Base-by-base conservation (phyloP, 352 stramenopile genomes). In the Phytophthora pisi region DNA sequence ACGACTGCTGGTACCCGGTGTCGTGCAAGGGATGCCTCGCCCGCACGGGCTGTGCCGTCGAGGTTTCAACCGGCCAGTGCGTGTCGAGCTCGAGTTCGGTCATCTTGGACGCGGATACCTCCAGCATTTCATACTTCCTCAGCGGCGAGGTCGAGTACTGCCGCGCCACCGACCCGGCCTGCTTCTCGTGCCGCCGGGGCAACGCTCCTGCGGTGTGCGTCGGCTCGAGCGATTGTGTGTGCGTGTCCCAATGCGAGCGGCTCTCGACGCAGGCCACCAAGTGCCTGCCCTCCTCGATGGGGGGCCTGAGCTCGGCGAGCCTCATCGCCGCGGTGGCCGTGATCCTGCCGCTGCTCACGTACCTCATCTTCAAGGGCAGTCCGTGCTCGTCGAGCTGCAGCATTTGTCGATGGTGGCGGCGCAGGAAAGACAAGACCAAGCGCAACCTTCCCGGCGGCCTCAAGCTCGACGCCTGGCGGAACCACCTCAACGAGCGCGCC, bases 381-480 rank as follows among this genome's bases (percentile, higher is more conserved):
- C 58, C 51, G 6, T 73, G 59, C 18, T 51, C 38, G 4, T 23
- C 38, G 8, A 42, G 36, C 20, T 68, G 63, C 38, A 69, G 52
- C 15, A 1, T 69, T 8, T 31, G 47, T n/a, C 59, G 54, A 1
- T 18, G 57, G 23, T 38, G 68, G n/a, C 28, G 46, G 16, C 43
- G 34, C n/a, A 55, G 34, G 16, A 36, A 61, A 31, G 53, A 49
- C 1, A 58, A 65, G 47, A 60, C 57, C 20, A 40, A 5, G 7
- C 66, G 53, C 23, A 57, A 57, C 10, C 60, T 73, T 9, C 60
- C 65, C 2, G 65, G 46, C 11, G 38, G 42, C 1, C 55, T 73
- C 40, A 62, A 70, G 60, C 66, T 73, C 23, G 66, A 73, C 15
- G 53, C 60, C 34, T 73, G 66, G 60, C 56, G 66, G 38, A 69